Evolutionary conservation across 495 filamentous ascomycete genomes (phyloP), one percentile per base, ranked within the genome.

Genomic region (Arthonia radiata): DNA sequence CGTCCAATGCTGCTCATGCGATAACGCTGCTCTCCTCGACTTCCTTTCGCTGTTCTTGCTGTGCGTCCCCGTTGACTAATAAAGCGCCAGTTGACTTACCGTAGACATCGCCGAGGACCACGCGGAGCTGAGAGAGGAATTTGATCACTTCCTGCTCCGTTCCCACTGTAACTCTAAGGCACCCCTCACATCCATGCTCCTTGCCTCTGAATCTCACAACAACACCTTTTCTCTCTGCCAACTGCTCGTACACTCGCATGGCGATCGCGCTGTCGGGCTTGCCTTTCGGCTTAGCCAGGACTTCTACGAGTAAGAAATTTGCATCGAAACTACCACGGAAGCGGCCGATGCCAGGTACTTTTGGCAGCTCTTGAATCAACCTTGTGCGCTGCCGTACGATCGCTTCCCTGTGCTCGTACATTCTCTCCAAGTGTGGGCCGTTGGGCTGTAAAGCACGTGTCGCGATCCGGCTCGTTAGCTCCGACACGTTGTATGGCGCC

Each of bases 201-300:
- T 80, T 86, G 2, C 86, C 86, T 25, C 86, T 55, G 46, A 93
- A 97, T 31, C 86, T 54, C 7, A 97, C 89, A 15, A 97, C 79
- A 2, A 97, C 81, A 0, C 81, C 79, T 37, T 67, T 68, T 23
- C 64, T 70, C 57, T 92, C 82, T 1, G 89, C 86, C 47, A 94
- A 51, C 12, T 50, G 48, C 51, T 83, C 69, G 41, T 97, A 94
- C 12, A 79, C 61, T 12, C 59, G 64, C 38, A 86, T 40, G 18
- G 86, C 89, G 4, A 57, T 63, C 21, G 46, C 50, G 39, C 93
- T 97, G 44, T 72, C 69, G 10, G 83, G 69, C 38, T 66, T 59
- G 1, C 76, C 78, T n/a, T 41, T 30, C n/a, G 59, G 52, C 27
- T 44, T 47, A 40, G 86, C 61, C 14, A 93, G 45, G 30, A 94